Percentiles rank a stretch among this genome's conserved stretches.
Evolutionary conservation across 129 eudicot species (phyloP).

Genomic region (Glebionis coronaria): DNA sequence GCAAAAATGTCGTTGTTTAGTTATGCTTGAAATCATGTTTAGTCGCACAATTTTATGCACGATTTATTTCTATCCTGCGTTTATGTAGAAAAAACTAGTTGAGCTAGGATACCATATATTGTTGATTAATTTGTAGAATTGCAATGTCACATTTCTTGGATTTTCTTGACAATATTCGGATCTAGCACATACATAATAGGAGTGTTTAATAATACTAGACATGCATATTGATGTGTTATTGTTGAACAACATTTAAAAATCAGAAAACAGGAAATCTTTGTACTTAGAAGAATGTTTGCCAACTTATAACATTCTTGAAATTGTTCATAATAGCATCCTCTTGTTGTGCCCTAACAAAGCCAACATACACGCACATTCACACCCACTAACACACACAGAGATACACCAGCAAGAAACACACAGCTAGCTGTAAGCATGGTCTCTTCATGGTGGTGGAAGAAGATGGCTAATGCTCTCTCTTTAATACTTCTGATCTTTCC

Average conservation of each 20-base stretch:
- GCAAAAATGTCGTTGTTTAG: too few species aligned
- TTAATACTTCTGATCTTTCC: constrained; percentile 38
- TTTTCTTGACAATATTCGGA: constrained; percentile 32
- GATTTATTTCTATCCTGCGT: neutral
- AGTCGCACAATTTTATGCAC: neutral
- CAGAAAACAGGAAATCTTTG: constrained; percentile 39
- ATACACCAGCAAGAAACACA: constrained; percentile 5
- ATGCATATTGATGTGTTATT: constrained; percentile 12
- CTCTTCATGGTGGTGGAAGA: constrained; percentile 33
- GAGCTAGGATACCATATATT: neutral
- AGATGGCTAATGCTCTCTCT: constrained; percentile 23
- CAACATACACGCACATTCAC: neutral
- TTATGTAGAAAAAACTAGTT: too few species aligned
- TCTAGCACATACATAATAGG: constrained; percentile 12
- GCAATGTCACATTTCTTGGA: constrained; percentile 37
- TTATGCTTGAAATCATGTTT: neutral
- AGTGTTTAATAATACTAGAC: constrained; percentile 1
- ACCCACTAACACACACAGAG: constrained; percentile 14
- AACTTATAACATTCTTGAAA: constrained; percentile 26
- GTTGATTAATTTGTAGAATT: neutral
- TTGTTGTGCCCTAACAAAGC: constrained; percentile 4
- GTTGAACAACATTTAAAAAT: constrained; percentile 30
- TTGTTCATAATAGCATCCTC: constrained; percentile 19
- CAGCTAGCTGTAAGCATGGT: constrained; percentile 18
- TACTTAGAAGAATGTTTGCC: constrained; percentile 22